These are phyloP conservation scores for Kregervanrija delftensis DNA, from an alignment of 805 yeast genomes.

Conservation along the genomic window DNA sequence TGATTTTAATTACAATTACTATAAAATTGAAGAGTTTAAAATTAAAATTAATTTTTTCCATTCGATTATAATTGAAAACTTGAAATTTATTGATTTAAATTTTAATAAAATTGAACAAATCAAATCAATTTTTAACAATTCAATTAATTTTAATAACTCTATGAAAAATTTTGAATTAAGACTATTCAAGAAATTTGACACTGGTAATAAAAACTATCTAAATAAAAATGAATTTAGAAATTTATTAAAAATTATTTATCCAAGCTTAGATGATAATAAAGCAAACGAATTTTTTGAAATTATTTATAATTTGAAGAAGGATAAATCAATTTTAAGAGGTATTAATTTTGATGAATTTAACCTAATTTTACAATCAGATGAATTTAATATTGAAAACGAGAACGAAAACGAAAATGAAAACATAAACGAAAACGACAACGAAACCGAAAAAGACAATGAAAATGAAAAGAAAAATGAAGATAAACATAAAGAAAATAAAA, in stretches of 20 bases:
- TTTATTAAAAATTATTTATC: constrained; percentile 36
- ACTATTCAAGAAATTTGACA: constrained; percentile 34
- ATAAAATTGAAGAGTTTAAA: constrained; percentile 30
- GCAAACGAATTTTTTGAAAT: constrained; percentile 32
- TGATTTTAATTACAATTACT: not conserved
- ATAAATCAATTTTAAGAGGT: constrained; percentile 17
- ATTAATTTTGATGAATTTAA: constrained; percentile 22
- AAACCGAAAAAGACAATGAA: not conserved
- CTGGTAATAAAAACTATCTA: constrained; percentile 30
- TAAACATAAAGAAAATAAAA: not conserved
- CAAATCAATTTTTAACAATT: constrained; percentile 3
- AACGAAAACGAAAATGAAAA: constrained; percentile 14
- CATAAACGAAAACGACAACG: constrained; percentile 2
- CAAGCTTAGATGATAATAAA: constrained; percentile 29
- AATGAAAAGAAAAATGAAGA: not conserved
- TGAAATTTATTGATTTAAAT: constrained; percentile 36
- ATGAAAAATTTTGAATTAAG: constrained; percentile 21
- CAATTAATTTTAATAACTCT: constrained; percentile 4
- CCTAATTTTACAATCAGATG: constrained; percentile 15
- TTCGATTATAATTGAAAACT: constrained; percentile 31
- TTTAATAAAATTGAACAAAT: constrained; percentile 21
- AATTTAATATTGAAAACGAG: constrained; percentile 11
- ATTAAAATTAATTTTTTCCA: constrained; percentile 31
- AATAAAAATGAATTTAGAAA: constrained; percentile 36
- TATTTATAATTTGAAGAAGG: constrained; percentile 16